These are phyloP conservation scores for Botryotinia narcissicola DNA, from an alignment of 2,329 filamentous ascomycete genomes.

Conservation along the genomic window DNA sequence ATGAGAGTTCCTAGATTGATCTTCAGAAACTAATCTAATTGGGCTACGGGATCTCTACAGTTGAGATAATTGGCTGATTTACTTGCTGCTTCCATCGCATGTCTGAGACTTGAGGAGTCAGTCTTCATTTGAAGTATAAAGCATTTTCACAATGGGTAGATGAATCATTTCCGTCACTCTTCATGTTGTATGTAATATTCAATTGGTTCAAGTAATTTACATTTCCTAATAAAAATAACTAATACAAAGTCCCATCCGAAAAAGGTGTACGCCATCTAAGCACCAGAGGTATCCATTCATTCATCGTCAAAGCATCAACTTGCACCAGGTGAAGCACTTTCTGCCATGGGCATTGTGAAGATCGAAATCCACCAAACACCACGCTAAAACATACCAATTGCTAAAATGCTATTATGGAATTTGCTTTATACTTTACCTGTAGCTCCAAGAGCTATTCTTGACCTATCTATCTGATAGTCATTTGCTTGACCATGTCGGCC, in stretches of 20 bases:
- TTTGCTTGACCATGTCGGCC: constrained; percentile 87
- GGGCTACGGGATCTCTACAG: background rate
- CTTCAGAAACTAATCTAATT: background rate
- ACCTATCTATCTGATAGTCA: constrained; percentile 75
- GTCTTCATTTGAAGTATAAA: background rate
- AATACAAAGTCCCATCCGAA: constrained; percentile 17
- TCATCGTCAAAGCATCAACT: constrained; percentile 36
- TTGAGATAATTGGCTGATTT: background rate
- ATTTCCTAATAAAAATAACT: constrained; percentile 13
- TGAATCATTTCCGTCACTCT: background rate
- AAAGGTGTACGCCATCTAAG: constrained; percentile 3
- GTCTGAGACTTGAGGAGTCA: background rate
- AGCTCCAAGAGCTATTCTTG: constrained; percentile 31
- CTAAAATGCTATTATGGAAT: constrained; percentile 44
- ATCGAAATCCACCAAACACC: constrained; percentile 48
- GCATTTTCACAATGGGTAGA: background rate
- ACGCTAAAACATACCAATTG: constrained; percentile 48
- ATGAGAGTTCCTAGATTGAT: background rate
- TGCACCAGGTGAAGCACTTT: constrained; percentile 46
- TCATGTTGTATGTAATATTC: background rate
- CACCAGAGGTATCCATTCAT: constrained; percentile 28
- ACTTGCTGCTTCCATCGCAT: background rate
- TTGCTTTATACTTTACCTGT: constrained; percentile 38
- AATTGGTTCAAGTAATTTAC: background rate
- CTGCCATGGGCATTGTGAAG: constrained; percentile 47